phyloP scores from a whole-genome alignment of 31 red algal species.

The Odonthalia washingtoniensis region DNA sequence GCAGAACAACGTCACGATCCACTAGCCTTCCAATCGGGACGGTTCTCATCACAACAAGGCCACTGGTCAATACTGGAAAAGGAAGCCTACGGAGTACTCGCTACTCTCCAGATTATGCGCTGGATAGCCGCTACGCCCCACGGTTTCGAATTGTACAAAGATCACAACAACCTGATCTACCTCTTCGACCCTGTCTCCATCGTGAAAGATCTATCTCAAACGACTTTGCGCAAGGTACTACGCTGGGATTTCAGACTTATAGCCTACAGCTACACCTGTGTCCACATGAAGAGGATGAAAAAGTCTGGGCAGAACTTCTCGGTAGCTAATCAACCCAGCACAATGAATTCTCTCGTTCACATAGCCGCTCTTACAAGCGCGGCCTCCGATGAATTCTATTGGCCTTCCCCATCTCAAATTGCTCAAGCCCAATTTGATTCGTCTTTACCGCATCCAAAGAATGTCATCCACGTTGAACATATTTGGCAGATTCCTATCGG shows the following conservation, averaged over 20 bases:
- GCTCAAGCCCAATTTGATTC: background rate
- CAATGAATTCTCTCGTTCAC: background rate
- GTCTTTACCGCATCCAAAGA: background rate
- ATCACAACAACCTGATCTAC: slow-evolving; percentile 30
- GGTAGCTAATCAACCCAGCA: background rate
- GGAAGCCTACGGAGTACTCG: background rate
- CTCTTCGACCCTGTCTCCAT: slow-evolving; percentile 7
- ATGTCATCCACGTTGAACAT: background rate
- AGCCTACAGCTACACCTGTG: slow-evolving; percentile 3
- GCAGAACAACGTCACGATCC: background rate
- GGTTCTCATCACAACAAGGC: background rate
- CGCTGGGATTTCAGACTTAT: slow-evolving; percentile 11
- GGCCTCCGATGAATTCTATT: background rate
- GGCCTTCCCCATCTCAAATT: background rate
- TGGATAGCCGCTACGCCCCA: background rate
- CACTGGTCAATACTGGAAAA: slow-evolving; percentile 18
- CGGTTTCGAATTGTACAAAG: slow-evolving; percentile 30
- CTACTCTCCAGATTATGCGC: background rate
- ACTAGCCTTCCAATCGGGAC: background rate
- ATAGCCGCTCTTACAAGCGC: background rate
- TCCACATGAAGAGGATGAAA: background rate
- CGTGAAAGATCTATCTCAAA: background rate
- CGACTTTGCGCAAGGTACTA: background rate
- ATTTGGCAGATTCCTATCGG: background rate
- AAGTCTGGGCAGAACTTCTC: slow-evolving; percentile 15